A percentile compares a stretch with the other conserved stretches of the same genome.
Conservation (phyloP, 805 yeast species). For the Pichia phayaonensis region DNA sequence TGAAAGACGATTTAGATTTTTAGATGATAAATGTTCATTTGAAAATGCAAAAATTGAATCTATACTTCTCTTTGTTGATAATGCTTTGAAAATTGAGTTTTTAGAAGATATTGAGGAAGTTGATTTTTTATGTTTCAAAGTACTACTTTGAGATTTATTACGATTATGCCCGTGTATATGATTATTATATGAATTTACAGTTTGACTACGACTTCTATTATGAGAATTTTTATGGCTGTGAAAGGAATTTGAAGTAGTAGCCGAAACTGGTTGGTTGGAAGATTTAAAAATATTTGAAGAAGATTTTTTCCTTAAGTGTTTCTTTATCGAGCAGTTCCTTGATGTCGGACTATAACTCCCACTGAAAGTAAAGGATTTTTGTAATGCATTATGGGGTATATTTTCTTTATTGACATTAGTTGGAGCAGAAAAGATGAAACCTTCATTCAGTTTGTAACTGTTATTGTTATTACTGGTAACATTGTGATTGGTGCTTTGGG, state of each 20-base stretch:
- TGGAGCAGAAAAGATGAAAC: neutral
- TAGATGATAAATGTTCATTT: neutral
- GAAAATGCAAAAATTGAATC: slow-evolving; percentile 7
- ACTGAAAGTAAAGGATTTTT: slow-evolving; percentile 4
- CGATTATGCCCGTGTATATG: neutral
- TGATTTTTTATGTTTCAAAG: slow-evolving; percentile 3
- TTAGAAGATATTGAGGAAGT: slow-evolving; percentile 4
- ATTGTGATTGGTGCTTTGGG: neutral
- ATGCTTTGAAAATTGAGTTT: slow-evolving; percentile 2
- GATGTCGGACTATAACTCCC: slow-evolving; percentile 2
- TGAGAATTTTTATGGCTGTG: slow-evolving; percentile 3
- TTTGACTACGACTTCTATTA: slow-evolving; percentile 1
- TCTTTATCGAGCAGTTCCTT: slow-evolving; percentile 5
- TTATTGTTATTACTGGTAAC: neutral
- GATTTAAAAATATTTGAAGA: neutral
- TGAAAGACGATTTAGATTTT: neutral
- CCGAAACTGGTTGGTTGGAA: neutral
- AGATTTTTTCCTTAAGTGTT: slow-evolving; percentile 7
- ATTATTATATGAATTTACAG: neutral
- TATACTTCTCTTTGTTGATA: slow-evolving; percentile 5
- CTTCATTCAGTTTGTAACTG: neutral
- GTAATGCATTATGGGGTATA: slow-evolving; percentile 2
- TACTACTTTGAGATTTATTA: neutral
- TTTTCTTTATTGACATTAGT: slow-evolving; percentile 3
- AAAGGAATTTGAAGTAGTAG: neutral